Base-by-base conservation (phyloP, 352 stramenopile species). In the Pythium myriotylum region DNA sequence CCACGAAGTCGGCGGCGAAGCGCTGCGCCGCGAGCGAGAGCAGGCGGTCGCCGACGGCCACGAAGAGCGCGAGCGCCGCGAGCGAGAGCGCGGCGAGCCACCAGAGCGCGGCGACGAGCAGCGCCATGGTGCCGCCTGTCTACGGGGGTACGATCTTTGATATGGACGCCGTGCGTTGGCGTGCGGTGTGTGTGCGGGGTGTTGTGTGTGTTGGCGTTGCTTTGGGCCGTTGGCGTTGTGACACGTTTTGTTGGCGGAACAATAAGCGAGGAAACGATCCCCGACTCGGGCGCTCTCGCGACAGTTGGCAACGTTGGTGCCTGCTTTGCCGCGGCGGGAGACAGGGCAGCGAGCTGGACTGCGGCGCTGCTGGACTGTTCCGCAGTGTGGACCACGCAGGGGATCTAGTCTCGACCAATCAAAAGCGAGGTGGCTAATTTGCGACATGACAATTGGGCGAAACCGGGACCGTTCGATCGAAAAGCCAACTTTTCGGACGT, bases 11-110 rank as follows among this genome's bases (percentile, higher is more conserved):
- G 13, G 33, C 55, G 40, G 65, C 81, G 55, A 78, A 89, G 40
- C 68, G 62, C 13, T 71, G 81, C 54, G 85, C 59, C 41, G 81
- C 61, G 23, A 72, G 33, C 64, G 85, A 88, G 65, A 95, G 59
- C 47, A 91, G 40, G 47, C 66, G 66, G 58, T 94, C 85, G 59
- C 84, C 84, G 3, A 72, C 46, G 29, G 55, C 47, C 55, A 70
- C 68, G 47, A 92, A 73, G 26, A 59, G 70, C 26, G 35, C 70
- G 8, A 70, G 27, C 20, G 52, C 64, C 33, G 50, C 48, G 27
- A 63, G 13, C 19, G 7, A 23, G 24, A 63, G 59, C 60, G 65
- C 54, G 52, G 35, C 51, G 48, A 79, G 42, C 58, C 72, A 47
- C 65, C 68, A 51, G 43, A 90, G 46, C 61, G 60, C 24, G 23